phyloP scores from a whole-genome alignment of 1,284 basidiomycete genomes.

The Sphaerobolus stellatus region DNA sequence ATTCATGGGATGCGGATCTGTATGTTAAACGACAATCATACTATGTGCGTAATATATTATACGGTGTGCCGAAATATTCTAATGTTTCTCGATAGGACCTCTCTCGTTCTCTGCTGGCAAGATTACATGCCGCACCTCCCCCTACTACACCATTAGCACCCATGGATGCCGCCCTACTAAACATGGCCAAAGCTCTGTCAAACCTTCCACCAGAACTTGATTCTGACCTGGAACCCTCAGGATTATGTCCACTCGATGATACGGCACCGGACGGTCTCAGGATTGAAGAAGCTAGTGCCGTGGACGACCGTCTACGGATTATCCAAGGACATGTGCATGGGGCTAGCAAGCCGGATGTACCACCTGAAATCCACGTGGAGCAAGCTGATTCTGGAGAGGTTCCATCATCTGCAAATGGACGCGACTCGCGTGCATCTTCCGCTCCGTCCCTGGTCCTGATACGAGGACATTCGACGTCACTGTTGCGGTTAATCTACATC shows the following conservation, averaged over 20 bases:
- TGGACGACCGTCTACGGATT: slow-evolving; percentile 53
- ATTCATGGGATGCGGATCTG: slow-evolving; percentile 56
- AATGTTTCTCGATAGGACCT: slow-evolving; percentile 52
- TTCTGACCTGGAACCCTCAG: slow-evolving; percentile 47
- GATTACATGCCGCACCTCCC: slow-evolving; percentile 48
- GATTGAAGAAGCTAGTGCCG: slow-evolving; percentile 48
- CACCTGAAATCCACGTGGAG: slow-evolving; percentile 48
- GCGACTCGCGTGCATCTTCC: too few relatives aligned
- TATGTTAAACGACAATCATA: slow-evolving; percentile 64
- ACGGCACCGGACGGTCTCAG: slow-evolving; percentile 45
- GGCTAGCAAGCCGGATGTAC: slow-evolving; percentile 22
- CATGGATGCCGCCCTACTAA: slow-evolving; percentile 49
- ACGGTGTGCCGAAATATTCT: slow-evolving; percentile 5
- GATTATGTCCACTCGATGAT: slow-evolving; percentile 55
- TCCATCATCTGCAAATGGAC: too few relatives aligned
- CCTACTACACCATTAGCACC: slow-evolving; percentile 44
- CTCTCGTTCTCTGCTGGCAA: slow-evolving; percentile 57
- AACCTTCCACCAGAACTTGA: slow-evolving; percentile 54
- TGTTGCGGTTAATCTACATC: slow-evolving; percentile 70
- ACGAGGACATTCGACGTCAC: slow-evolving; percentile 52
- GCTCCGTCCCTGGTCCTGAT: too few relatives aligned
- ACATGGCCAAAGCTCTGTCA: slow-evolving; percentile 56
- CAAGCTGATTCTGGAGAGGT: slow-evolving; percentile 20
- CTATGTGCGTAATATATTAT: slow-evolving; percentile 49
- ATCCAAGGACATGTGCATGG: slow-evolving; percentile 33